Evolutionary conservation across 108 stramenopile genomes (phyloP).

Genomic region (Fistulifera solaris): DNA sequence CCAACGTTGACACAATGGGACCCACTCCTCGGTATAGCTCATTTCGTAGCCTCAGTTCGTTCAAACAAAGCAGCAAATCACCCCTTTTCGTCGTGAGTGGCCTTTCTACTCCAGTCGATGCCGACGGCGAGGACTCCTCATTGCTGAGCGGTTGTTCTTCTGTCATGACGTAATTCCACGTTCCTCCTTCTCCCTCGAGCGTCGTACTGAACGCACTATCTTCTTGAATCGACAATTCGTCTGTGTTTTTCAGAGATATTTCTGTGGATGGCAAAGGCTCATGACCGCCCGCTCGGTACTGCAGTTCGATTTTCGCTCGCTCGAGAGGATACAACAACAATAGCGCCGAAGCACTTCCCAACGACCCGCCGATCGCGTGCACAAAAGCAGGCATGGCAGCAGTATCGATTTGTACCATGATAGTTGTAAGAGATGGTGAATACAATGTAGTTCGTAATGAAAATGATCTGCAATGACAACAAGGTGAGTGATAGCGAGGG

Average conservation of each 20-base stretch:
- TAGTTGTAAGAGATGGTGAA: background rate
- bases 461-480: background rate
- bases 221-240: too few species aligned
- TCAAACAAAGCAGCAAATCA: slow-evolving; percentile 27
- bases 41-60: slow-evolving; percentile 30
- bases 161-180: background rate
- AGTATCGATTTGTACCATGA: background rate
- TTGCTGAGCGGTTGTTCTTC: too few species aligned
- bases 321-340: slow-evolving; percentile 72
- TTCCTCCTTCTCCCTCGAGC: slow-evolving; percentile 2
- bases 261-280: too few species aligned
- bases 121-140: too few species aligned
- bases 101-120: too few species aligned
- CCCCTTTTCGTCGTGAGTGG: background rate
- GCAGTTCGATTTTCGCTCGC: slow-evolving; percentile 15
- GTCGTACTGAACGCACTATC: too few species aligned
- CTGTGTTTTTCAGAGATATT: too few species aligned
- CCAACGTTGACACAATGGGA: slow-evolving; percentile 52
- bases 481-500: too few species aligned
- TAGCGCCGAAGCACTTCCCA: slow-evolving; percentile 63
- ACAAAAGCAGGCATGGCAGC: slow-evolving; percentile 34
- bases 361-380: slow-evolving; percentile 64
- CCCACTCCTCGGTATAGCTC: slow-evolving; percentile 60
- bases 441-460: background rate
- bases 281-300: background rate